phyloP scores from a whole-genome alignment of 257 asterid genomes.

The Ilex asprella region DNA sequence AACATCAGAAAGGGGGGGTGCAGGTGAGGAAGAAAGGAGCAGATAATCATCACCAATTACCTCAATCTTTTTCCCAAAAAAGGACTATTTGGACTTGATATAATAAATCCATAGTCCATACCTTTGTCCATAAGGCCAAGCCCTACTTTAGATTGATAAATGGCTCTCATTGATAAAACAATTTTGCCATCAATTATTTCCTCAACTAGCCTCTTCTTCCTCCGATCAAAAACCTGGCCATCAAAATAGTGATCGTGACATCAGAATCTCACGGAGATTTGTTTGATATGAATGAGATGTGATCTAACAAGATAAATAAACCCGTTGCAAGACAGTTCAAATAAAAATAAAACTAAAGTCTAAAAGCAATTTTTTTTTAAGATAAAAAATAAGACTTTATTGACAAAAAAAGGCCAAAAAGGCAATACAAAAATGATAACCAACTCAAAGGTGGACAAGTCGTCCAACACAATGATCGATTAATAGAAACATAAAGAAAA shows the following conservation, averaged over 20 bases:
- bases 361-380: no score
- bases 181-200: conserved; percentile 93
- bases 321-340: no score
- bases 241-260: conserved; percentile 5
- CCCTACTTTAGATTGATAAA: conserved; percentile 89
- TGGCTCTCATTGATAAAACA: conserved; percentile 89
- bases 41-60: conserved; percentile 2
- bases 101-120: conserved; percentile 17
- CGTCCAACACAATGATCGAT: no score
- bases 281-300: no score
- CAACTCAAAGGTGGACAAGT: no score
- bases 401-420: no score
- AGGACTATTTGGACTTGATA: conserved; percentile 9
- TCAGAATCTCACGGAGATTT: background rate
- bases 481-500: no score
- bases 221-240: conserved; percentile 84
- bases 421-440: no score
- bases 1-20: no score
- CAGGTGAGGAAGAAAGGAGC: background rate
- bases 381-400: no score
- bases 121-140: conserved; percentile 95
- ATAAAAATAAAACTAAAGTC: no score
- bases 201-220: conserved; percentile 83
- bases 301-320: no score
- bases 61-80: conserved; percentile 6